A percentile compares a stretch with the other conserved stretches of the same genome.
Conservation (phyloP, 768 basidiomycete species). For the Leccinum sublutescens region DNA sequence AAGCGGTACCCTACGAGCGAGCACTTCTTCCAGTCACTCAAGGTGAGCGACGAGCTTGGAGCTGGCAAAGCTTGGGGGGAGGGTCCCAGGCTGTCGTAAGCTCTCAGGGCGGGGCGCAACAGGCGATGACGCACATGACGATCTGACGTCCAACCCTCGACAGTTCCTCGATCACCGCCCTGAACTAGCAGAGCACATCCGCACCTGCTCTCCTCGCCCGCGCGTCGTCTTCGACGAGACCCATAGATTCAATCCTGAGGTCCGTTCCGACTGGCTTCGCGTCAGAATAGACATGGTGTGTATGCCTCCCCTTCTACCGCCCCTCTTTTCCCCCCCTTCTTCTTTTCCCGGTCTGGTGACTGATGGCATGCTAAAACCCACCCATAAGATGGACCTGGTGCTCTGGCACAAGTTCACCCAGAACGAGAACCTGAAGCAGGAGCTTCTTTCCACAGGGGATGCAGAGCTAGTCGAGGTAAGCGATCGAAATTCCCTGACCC, state of each 20-base stretch:
- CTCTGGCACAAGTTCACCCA: slow-evolving; percentile 41
- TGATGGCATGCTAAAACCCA: slow-evolving; percentile 1
- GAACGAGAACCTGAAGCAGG: slow-evolving; percentile 34
- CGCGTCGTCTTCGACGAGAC: slow-evolving; percentile 35
- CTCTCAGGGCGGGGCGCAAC: neutral
- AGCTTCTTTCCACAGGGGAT: slow-evolving; percentile 38
- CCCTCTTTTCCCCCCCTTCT: neutral
- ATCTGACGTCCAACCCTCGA: slow-evolving; percentile 15
- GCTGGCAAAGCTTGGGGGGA: neutral
- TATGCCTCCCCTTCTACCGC: neutral
- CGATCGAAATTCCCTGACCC: slow-evolving; percentile 6
- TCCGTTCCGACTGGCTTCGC: slow-evolving; percentile 35
- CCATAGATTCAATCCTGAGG: slow-evolving; percentile 36
- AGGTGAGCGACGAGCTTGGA: slow-evolving; percentile 25
- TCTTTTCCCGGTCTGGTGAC: slow-evolving; percentile 1
- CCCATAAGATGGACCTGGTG: slow-evolving; percentile 38
- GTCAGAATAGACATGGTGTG: slow-evolving; percentile 34
- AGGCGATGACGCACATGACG: slow-evolving; percentile 13
- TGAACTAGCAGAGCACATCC: slow-evolving; percentile 35
- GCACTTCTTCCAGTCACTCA: slow-evolving; percentile 48
- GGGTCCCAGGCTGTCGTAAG: too few species aligned
- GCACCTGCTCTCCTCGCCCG: slow-evolving; percentile 33
- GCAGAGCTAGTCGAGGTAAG: slow-evolving; percentile 41
- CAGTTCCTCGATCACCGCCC: slow-evolving; percentile 36
- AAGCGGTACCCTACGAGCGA: slow-evolving; percentile 45